phyloP scores from a whole-genome alignment of 83 land plant genomes.

The Diphasiastrum complanatum region DNA sequence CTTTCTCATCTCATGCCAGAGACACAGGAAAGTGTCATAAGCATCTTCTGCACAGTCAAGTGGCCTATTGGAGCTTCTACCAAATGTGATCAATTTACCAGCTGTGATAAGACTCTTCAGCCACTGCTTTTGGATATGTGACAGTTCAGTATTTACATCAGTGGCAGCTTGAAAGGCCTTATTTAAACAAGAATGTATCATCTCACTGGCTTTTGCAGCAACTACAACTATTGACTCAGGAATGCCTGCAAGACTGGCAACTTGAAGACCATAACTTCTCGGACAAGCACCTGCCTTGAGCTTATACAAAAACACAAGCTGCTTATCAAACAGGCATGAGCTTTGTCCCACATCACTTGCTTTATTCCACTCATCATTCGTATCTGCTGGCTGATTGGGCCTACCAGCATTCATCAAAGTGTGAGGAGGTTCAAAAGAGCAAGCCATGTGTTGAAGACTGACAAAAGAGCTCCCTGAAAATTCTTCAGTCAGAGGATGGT shows the following conservation, averaged over 20 bases:
- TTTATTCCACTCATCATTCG: too few species aligned
- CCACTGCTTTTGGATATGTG: constrained; percentile 67
- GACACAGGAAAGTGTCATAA: constrained; percentile 45
- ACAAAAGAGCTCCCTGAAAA: constrained; percentile 75
- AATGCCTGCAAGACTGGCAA: constrained; percentile 73
- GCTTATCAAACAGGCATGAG: constrained; percentile 32
- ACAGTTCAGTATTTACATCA: constrained; percentile 56
- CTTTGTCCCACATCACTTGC: too few species aligned
- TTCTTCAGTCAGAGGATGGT: constrained; percentile 82
- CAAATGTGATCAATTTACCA: not conserved
- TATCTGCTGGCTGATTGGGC: not conserved
- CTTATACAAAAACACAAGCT: constrained; percentile 66
- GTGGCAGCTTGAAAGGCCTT: constrained; percentile 32
- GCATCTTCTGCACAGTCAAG: constrained; percentile 43
- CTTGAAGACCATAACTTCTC: constrained; percentile 85
- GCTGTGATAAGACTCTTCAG: constrained; percentile 35
- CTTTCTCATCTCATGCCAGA: constrained; percentile 81
- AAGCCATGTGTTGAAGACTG: constrained; percentile 75
- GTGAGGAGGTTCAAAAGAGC: constrained; percentile 32
- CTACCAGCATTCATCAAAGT: not conserved
- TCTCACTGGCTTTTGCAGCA: constrained; percentile 55
- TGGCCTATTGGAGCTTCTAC: not conserved
- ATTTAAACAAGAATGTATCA: constrained; percentile 30
- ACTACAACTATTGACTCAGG: constrained; percentile 52
- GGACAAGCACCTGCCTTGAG: constrained; percentile 67